These are phyloP conservation scores for Russula abietina DNA, from an alignment of 768 basidiomycete genomes.

Conservation along the genomic window DNA sequence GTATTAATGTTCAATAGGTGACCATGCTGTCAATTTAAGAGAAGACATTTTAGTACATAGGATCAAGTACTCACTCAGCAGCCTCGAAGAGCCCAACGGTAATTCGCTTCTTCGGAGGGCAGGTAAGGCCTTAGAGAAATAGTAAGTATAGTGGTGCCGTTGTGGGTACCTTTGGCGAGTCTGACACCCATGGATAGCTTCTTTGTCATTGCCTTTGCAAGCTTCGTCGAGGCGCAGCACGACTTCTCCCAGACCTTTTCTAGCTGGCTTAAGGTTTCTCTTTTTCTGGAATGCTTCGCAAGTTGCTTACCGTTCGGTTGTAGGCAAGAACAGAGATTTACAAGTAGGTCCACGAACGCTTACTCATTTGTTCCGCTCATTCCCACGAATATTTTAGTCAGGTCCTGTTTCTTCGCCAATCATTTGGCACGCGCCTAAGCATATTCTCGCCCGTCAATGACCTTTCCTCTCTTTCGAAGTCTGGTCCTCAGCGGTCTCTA, in stretches of 20 bases:
- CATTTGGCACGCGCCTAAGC: conserved; percentile 71
- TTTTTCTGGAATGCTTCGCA: neutral
- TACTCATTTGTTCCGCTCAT: neutral
- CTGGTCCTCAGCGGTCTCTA: conserved; percentile 51
- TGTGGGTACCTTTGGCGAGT: conserved; percentile 1
- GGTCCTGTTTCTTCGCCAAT: conserved; percentile 77
- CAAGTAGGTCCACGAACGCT: conserved; percentile 54
- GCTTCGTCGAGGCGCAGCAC: conserved; percentile 66
- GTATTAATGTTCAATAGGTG: conserved; percentile 44
- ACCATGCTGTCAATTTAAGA: conserved; percentile 86
- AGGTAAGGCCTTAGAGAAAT: conserved; percentile 77
- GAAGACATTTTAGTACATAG: conserved; percentile 83
- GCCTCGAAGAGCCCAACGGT: conserved; percentile 51
- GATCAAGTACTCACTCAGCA: conserved; percentile 76
- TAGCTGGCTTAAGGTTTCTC: conserved; percentile 73
- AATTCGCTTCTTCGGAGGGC: conserved; percentile 59
- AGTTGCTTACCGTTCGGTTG: neutral
- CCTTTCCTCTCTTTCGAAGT: conserved; percentile 72
- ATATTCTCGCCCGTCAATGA: conserved; percentile 93
- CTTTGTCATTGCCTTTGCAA: conserved; percentile 91
- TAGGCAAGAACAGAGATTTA: conserved; percentile 83
- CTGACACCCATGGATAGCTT: conserved; percentile 47
- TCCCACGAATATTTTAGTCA: conserved; percentile 48
- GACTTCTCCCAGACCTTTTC: conserved; percentile 66
- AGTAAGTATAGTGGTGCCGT: conserved; percentile 44